Base-by-base conservation (phyloP, 2,329 filamentous ascomycete genomes). In the Nectriaceae sp. region DNA sequence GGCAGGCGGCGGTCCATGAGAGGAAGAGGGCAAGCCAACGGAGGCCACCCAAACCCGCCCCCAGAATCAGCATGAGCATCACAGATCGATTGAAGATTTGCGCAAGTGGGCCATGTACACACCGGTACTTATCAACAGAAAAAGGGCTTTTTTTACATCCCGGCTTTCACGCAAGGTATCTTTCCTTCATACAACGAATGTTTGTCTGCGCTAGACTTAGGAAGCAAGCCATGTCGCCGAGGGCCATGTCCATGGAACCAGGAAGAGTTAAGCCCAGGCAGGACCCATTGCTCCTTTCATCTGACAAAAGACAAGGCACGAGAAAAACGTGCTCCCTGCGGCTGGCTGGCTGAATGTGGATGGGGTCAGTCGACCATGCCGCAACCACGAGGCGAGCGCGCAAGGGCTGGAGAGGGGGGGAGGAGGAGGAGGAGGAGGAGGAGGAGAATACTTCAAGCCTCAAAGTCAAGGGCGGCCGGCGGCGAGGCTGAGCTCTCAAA, bases 401-500 rank as follows among this genome's bases (percentile, higher is more conserved):
- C 31, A 46, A 33, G 31, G n/a, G n/a, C n/a, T n/a, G n/a, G n/a
- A n/a, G n/a, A n/a, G n/a, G n/a, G n/a, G n/a, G n/a, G n/a, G n/a
- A n/a, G n/a, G n/a, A n/a, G n/a, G n/a, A n/a, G n/a, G n/a, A n/a
- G n/a, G n/a, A n/a, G n/a, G n/a, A n/a, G n/a, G n/a, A n/a, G n/a
- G n/a, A n/a, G n/a, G n/a, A n/a, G n/a, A n/a, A 37, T 31, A 35
- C 50, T 46, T 39, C 47, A 41, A 37, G 49, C 42, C 46, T 53
- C 49, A 33, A 29, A 37, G 50, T 31, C 36, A 40, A 47, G 57
- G 21, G 39, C 37, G 21, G 36, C 41, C 15, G 19, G 44, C 44
- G 46, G 51, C 59, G 54, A 61, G 59, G 58, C 59, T 61, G 58
- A 61, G 49, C 57, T n/a, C n/a, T n/a, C n/a, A n/a, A n/a, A 49